A percentile compares a stretch with the other conserved stretches of the same genome.
phyloP scores from a whole-genome alignment of 176 grass and related monocot genomes.

The Carex littledalei region DNA sequence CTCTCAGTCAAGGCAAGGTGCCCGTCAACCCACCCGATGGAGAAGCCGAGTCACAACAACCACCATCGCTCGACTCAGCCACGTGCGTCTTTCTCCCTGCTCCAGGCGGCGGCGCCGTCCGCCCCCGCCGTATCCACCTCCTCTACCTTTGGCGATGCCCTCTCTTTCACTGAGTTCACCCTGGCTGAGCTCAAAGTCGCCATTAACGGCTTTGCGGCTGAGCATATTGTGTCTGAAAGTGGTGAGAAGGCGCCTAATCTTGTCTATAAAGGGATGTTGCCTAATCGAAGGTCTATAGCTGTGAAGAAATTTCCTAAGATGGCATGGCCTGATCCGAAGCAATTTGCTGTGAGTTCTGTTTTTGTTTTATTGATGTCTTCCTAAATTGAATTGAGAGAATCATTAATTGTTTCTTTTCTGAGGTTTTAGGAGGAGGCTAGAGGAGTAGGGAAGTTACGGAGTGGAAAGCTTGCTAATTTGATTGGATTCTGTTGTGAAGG shows the following conservation, averaged over 20 bases:
- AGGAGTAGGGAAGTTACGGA: conserved; percentile 75
- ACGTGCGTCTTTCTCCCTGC: conserved; percentile 25
- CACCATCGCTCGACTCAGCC: conserved; percentile 11
- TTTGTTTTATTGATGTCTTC: background rate
- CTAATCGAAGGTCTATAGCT: conserved; percentile 59
- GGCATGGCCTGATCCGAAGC: conserved; percentile 93
- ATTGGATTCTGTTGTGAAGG: conserved; percentile 99
- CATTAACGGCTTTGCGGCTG: conserved; percentile 51
- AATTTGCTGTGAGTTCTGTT: conserved; percentile 62
- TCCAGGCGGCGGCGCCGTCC: conserved; percentile 10
- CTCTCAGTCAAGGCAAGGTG: too few species aligned
- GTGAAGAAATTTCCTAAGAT: conserved; percentile 92
- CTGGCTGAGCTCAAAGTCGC: conserved; percentile 62
- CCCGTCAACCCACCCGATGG: conserved; percentile 29
- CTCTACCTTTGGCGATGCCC: conserved; percentile 18
- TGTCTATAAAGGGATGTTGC: conserved; percentile 76
- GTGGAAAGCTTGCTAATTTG: conserved; percentile 71
- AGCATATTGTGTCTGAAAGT: conserved; percentile 92
- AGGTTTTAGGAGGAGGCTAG: conserved; percentile 75
- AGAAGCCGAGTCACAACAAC: conserved; percentile 38
- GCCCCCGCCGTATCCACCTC: background rate
- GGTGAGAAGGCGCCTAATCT: conserved; percentile 90
- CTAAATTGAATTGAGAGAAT: background rate
- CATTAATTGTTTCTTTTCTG: conserved; percentile 11
- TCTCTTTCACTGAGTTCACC: conserved; percentile 58